A percentile compares a stretch with the other conserved stretches of the same genome.
These are phyloP conservation scores for Sicyos baderoa DNA, from an alignment of 306 rosid genomes.

Conservation along the genomic window DNA sequence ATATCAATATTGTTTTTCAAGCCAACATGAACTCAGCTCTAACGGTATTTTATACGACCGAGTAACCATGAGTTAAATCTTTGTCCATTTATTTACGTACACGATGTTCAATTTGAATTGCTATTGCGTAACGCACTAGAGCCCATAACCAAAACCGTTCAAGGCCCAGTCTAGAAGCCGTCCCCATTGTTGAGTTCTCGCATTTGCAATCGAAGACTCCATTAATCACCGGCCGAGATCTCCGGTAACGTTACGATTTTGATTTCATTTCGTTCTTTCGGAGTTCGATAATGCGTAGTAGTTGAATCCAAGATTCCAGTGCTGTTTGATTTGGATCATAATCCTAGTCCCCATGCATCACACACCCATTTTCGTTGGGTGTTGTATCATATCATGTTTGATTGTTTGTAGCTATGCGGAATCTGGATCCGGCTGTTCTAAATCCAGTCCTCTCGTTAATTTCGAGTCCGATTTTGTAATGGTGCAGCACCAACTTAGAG, in stretches of 20 bases:
- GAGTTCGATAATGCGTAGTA: background rate
- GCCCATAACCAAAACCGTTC: background rate
- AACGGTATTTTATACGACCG: no score
- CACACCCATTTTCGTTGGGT: slow-evolving; percentile 30
- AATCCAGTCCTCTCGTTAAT: slow-evolving; percentile 33
- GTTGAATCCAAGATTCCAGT: background rate
- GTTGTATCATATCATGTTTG: slow-evolving; percentile 25
- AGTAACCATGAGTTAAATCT: no score
- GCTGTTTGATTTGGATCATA: slow-evolving; percentile 10
- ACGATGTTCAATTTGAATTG: background rate
- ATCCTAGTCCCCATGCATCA: slow-evolving; percentile 57
- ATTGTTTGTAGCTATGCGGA: slow-evolving; percentile 37
- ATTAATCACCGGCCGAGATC: background rate
- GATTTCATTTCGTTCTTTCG: background rate
- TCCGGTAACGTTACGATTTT: background rate
- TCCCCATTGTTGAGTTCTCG: background rate
- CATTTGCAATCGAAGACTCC: background rate
- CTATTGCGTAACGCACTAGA: background rate
- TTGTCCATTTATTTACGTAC: background rate
- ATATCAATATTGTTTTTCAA: no score
- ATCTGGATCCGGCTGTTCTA: slow-evolving; percentile 40
- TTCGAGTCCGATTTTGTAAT: slow-evolving; percentile 45
- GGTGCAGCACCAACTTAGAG: slow-evolving; percentile 86
- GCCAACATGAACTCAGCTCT: no score
- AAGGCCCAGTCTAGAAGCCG: background rate